phyloP scores from a whole-genome alignment of 139 green algal species.

The Tetradesmus obliquus region DNA sequence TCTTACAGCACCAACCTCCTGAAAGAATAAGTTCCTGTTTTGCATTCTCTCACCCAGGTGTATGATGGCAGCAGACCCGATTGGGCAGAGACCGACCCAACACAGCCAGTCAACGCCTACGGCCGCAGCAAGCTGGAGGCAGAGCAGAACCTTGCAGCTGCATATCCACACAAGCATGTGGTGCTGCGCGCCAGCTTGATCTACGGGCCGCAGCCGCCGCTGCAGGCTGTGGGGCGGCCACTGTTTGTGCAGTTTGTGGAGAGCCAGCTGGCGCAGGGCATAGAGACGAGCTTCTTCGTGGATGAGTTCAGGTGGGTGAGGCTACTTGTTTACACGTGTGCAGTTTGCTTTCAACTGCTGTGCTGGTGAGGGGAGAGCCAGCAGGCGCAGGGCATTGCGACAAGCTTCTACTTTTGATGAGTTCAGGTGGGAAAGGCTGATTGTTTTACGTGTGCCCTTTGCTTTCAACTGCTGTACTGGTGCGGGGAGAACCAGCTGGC shows the following conservation, averaged over 20 bases:
- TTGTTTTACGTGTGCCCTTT: neutral
- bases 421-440: neutral
- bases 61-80: conserved; percentile 61
- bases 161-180: conserved; percentile 48
- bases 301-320: conserved; percentile 52
- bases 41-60: conserved; percentile 51
- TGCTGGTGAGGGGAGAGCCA: neutral
- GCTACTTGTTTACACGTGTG: neutral
- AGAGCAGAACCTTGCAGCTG: conserved; percentile 60
- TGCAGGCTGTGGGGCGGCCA: conserved; percentile 55
- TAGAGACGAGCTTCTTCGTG: conserved; percentile 54
- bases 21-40: no score
- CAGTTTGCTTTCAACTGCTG: neutral
- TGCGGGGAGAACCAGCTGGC: no score
- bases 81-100: conserved; percentile 68
- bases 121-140: conserved; percentile 79
- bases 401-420: neutral
- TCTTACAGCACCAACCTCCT: no score
- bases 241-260: conserved; percentile 85
- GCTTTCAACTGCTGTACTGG: neutral
- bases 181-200: conserved; percentile 84
- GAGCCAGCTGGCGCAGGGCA: neutral
- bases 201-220: conserved; percentile 73
- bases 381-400: neutral
- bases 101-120: conserved; percentile 83